Evolutionary conservation across 2,329 filamentous ascomycete genomes (phyloP), one percentile per base, ranked within the genome.

Genomic region (Fusarium albidum): DNA sequence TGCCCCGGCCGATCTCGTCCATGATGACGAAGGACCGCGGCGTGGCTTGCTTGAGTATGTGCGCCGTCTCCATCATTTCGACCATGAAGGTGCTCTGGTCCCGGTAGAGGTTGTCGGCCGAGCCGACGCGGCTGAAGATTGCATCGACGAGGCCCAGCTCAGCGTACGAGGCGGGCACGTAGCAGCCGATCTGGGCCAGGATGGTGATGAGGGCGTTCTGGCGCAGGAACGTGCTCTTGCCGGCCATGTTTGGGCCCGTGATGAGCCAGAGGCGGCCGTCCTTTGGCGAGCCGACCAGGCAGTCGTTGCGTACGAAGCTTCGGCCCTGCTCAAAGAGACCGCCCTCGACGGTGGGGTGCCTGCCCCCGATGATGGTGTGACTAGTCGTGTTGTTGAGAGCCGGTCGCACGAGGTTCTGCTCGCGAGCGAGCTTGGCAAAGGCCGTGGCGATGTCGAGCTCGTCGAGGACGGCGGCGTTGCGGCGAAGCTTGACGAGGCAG

Each of bases 81-180:
- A 98, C 92, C 95, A 99, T 98, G 74, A 99, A 99, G 0, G 96
- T 99, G 46, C 92, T 96, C 73, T 98, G 93, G 76, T 96, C 90
- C 43, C 87, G 85, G 76, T 90, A 97, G n/a, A 99, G 80, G 70
- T 96, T 94, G 72, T 99, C 96, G 2, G 94, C 95, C 1, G 92
- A 96, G 2, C 95, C 95, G 17, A 96, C 89, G 69, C 95, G 90
- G 69, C 89, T 95, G 77, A 96, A 98, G 47, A 99, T 89, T 67
- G 94, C 92, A 75, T 99, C 95, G n/a, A 97, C 92, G 35, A 99
- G 80, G 2, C 94, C 93, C 21, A 99, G 82, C 65, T 91, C 86
- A 4, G 92, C 94, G 71, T 91, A 90, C 18, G 88, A 84, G 1
- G 95, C 95, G 0, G 95, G 95, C 1, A 99, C 94, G 72, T 93